Evolutionary conservation across 495 filamentous ascomycete genomes (phyloP).

Genomic region (Hyaloscypha variabilis): DNA sequence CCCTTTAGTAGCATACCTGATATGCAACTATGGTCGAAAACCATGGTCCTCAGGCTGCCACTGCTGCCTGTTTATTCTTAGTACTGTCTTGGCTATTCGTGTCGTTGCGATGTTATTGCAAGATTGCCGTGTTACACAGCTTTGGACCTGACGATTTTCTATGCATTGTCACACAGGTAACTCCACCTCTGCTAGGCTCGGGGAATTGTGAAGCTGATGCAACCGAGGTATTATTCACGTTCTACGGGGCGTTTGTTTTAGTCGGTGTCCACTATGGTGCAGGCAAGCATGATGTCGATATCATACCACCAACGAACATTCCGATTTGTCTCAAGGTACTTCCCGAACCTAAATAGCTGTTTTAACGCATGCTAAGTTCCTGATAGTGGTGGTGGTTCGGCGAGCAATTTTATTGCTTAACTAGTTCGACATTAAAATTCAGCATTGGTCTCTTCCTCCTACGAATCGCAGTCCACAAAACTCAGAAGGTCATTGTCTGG

Average conservation of each 20-base stretch:
- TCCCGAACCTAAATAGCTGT: no score
- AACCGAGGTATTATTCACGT: no score
- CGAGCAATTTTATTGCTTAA: no score
- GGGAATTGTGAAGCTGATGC: background rate
- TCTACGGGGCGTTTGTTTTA: no score
- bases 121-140: no score
- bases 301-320: slow-evolving; percentile 7
- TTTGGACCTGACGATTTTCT: no score
- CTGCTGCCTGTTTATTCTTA: slow-evolving; percentile 34
- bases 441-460: no score
- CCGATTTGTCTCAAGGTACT: background rate
- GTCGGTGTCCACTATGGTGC: background rate
- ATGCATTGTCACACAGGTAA: no score
- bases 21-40: slow-evolving; percentile 39
- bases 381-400: background rate
- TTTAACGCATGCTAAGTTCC: background rate
- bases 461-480: no score
- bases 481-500: no score
- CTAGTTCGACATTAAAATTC: no score
- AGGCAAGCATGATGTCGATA: slow-evolving; percentile 16
- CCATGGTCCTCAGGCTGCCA: slow-evolving; percentile 20
- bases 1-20: no score
- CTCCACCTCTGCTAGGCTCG: background rate
- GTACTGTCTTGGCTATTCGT: slow-evolving; percentile 56
- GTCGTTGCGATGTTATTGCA: slow-evolving; percentile 55